A percentile compares a stretch with the other conserved stretches of the same genome.
Evolutionary conservation across 2,329 filamentous ascomycete species (phyloP).

Genomic region (Calonectria hawksworthii): DNA sequence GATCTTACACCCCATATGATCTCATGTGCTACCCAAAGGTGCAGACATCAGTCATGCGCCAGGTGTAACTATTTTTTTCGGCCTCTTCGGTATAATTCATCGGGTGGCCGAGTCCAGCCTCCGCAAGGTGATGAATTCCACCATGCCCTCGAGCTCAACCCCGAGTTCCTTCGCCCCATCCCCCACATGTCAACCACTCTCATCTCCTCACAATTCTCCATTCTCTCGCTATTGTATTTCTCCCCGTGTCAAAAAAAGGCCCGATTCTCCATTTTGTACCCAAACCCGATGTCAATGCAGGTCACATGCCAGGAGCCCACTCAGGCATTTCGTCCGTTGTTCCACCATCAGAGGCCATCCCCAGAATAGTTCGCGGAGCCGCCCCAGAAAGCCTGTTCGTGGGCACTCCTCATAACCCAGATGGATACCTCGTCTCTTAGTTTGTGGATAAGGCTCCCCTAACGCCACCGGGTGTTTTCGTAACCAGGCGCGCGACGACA

Average conservation of each 20-base stretch:
- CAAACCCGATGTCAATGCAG: background rate
- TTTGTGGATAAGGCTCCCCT: background rate
- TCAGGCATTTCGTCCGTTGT: background rate
- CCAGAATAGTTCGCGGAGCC: conserved; percentile 3
- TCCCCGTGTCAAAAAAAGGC: conserved; percentile 2
- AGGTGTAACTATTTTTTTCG: background rate
- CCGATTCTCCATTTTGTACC: conserved; percentile 6
- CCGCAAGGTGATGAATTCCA: background rate
- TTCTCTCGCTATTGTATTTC: conserved; percentile 9
- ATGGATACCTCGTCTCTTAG: background rate
- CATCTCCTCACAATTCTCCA: conserved; percentile 14
- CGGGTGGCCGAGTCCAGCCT: background rate
- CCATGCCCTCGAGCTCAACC: background rate
- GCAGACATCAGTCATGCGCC: background rate
- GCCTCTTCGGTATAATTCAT: conserved; percentile 8
- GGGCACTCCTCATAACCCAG: background rate
- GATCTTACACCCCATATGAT: background rate
- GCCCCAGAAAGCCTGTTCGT: background rate
- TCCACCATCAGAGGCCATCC: background rate
- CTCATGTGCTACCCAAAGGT: background rate
- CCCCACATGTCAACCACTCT: background rate
- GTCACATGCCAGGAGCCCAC: conserved; percentile 9
- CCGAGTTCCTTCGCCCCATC: conserved; percentile 6
- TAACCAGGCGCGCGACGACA: background rate
- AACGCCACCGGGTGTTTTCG: background rate